These are phyloP conservation scores for Naganishia vishniacii DNA, from an alignment of 768 basidiomycete species.

Conservation along the genomic window DNA sequence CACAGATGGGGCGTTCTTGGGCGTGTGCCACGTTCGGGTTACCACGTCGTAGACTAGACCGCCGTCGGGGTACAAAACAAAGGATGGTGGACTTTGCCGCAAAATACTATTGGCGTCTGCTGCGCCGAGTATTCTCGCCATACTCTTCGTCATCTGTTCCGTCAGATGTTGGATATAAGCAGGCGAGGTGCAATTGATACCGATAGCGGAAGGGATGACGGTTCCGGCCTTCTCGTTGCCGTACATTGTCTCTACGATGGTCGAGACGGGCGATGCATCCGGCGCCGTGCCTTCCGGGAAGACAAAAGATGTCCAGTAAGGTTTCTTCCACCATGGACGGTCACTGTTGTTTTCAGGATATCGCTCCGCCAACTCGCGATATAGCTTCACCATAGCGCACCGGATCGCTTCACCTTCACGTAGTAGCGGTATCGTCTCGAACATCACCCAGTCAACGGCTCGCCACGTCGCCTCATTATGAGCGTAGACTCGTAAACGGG, in stretches of 20 bases:
- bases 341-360: constrained; percentile 14
- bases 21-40: constrained; percentile 52
- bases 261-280: constrained; percentile 44
- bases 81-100: constrained; percentile 39
- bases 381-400: constrained; percentile 55
- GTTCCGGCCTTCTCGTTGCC: background rate
- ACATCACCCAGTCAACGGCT: constrained; percentile 61
- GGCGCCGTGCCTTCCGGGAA: constrained; percentile 52
- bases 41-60: constrained; percentile 57
- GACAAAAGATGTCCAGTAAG: constrained; percentile 71
- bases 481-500: constrained; percentile 58
- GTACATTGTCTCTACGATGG: constrained; percentile 50
- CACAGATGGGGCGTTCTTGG: constrained; percentile 8
- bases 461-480: constrained; percentile 55
- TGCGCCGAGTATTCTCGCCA: constrained; percentile 22
- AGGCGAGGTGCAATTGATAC: constrained; percentile 67
- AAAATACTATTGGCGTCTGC: background rate
- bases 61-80: constrained; percentile 70
- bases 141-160: constrained; percentile 47
- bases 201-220: constrained; percentile 48
- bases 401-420: constrained; percentile 65
- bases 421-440: constrained; percentile 69
- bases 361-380: constrained; percentile 28
- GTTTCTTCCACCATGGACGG: constrained; percentile 51
- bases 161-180: constrained; percentile 52